A percentile compares a stretch with the other conserved stretches of the same genome.
Evolutionary conservation across 2,329 filamentous ascomycete species (phyloP).

Genomic region (Zarea fungicola): DNA sequence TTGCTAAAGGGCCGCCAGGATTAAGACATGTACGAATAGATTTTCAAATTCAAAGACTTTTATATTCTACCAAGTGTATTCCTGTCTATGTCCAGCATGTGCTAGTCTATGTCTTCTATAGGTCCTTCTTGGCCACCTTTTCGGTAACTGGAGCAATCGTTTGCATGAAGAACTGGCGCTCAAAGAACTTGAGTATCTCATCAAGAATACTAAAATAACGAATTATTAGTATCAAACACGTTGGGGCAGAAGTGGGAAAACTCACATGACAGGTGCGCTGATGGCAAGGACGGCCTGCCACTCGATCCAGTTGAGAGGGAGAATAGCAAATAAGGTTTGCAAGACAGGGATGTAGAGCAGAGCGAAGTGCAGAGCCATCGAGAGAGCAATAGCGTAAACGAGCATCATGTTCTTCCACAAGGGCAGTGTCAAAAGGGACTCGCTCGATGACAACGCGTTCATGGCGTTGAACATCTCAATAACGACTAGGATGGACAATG

Average conservation of each 20-base stretch:
- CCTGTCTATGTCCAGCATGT: constrained; percentile 10
- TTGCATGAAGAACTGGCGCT: constrained; percentile 62
- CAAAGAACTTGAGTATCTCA: constrained; percentile 73
- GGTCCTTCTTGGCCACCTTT: constrained; percentile 50
- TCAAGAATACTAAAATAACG: constrained; percentile 61
- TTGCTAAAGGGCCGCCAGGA: constrained; percentile 98
- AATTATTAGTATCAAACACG: constrained; percentile 20
- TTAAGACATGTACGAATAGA: constrained; percentile 38
- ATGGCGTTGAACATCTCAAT: constrained; percentile 99
- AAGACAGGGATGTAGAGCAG: constrained; percentile 89
- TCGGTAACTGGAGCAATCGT: constrained; percentile 35
- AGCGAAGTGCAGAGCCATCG: constrained; percentile 91
- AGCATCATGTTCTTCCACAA: constrained; percentile 99
- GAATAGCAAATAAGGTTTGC: constrained; percentile 82
- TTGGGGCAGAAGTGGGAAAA: constrained; percentile 19
- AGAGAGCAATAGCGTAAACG: constrained; percentile 86
- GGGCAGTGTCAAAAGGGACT: constrained; percentile 86
- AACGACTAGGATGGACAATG: constrained; percentile 84
- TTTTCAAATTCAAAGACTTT: constrained; percentile 13
- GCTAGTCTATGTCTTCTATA: constrained; percentile 32
- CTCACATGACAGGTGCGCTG: constrained; percentile 89
- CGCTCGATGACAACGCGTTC: constrained; percentile 93
- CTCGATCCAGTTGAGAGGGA: constrained; percentile 78
- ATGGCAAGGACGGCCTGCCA: constrained; percentile 90
- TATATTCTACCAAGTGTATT: constrained; percentile 17